A percentile compares a stretch with the other conserved stretches of the same genome.
phyloP scores from a whole-genome alignment of 768 basidiomycete genomes.

The Chalciporus chontae region DNA sequence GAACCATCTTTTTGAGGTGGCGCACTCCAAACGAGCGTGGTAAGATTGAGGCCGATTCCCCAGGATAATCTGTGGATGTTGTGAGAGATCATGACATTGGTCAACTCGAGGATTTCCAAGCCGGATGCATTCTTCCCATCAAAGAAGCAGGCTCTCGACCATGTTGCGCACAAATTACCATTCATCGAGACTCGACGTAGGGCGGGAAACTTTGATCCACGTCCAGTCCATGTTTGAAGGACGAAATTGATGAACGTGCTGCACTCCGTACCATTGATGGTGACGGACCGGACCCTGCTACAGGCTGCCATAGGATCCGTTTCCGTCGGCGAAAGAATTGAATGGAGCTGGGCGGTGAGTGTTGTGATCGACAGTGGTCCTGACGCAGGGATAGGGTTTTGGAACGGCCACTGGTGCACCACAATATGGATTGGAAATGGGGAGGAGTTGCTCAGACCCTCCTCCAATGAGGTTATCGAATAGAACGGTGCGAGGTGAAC shows the following conservation, averaged over 20 bases:
- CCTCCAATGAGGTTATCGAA: conserved; percentile 7
- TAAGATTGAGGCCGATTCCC: conserved; percentile 14
- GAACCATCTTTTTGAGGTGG: conserved; percentile 6
- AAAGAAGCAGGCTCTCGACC: conserved; percentile 21
- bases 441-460: conserved; percentile 16
- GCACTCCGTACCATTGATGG: conserved; percentile 15
- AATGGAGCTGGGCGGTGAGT: conserved; percentile 16
- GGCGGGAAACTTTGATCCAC: conserved; percentile 9
- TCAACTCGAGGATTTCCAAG: conserved; percentile 15
- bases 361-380: conserved; percentile 11
- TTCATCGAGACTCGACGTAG: conserved; percentile 9
- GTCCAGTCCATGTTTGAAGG: conserved; percentile 17
- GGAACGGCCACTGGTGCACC: conserved; percentile 22
- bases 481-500: conserved; percentile 16
- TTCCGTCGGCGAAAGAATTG: conserved; percentile 7
- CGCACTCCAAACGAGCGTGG: conserved; percentile 23
- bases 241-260: conserved; percentile 17
- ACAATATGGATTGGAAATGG: conserved; percentile 11
- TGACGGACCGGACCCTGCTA: conserved; percentile 13
- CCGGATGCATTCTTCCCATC: conserved; percentile 12
- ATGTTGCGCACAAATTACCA: conserved; percentile 14
- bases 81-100: conserved; percentile 15
- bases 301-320: conserved; percentile 7
- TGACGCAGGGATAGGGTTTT: background rate
- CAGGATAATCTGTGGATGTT: conserved; percentile 5